phyloP scores from a whole-genome alignment of 495 filamentous ascomycete genomes.

The Hyaloscypha variabilis region DNA sequence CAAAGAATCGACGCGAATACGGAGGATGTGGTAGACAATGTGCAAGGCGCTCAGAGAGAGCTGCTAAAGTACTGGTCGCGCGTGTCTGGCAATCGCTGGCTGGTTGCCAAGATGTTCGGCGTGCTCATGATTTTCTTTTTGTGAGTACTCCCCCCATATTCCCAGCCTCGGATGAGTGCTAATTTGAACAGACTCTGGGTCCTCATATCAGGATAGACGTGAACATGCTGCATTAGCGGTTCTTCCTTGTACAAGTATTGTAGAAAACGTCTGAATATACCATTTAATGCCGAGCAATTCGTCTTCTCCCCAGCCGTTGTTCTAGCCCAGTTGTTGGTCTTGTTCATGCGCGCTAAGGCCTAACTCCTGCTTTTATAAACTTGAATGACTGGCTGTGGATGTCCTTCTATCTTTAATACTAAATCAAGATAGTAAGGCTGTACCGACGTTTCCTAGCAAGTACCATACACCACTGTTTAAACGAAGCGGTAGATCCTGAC shows the following conservation, averaged over 20 bases:
- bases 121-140: constrained; percentile 64
- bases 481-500: too few relatives aligned
- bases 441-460: too few relatives aligned
- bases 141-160: constrained; percentile 35
- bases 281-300: constrained; percentile 21
- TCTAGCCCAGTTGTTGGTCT: too few relatives aligned
- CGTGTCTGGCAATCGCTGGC: constrained; percentile 92
- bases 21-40: constrained; percentile 94
- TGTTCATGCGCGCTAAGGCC: too few relatives aligned
- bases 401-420: too few relatives aligned
- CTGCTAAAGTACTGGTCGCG: constrained; percentile 94
- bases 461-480: too few relatives aligned
- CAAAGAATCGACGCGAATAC: constrained; percentile 94
- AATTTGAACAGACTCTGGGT: constrained; percentile 33
- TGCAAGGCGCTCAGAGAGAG: constrained; percentile 93
- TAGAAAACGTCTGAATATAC: constrained; percentile 30
- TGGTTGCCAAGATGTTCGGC: constrained; percentile 99
- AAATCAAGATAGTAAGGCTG: too few relatives aligned
- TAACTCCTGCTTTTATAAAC: too few relatives aligned
- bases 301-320: too few relatives aligned
- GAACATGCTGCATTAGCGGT: background rate
- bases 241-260: constrained; percentile 24
- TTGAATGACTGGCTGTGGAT: too few relatives aligned
- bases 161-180: constrained; percentile 2
- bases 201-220: constrained; percentile 30